Percentiles rank a stretch among this genome's conserved stretches.
phyloP scores from a whole-genome alignment of 306 rosid species.

The Inga oerstediana region DNA sequence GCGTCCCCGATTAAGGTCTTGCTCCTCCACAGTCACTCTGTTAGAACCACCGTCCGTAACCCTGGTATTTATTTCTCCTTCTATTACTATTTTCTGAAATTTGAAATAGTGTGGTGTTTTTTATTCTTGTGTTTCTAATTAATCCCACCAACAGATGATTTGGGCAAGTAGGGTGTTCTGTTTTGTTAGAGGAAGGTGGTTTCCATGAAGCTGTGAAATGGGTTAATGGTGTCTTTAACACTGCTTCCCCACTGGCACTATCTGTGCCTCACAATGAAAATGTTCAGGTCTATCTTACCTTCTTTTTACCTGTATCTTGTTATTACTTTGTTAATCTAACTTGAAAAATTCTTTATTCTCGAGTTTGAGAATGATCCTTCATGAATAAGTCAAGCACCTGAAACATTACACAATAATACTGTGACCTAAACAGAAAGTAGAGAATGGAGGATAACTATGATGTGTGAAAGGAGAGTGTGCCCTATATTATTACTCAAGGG shows the following conservation, averaged over 20 bases:
- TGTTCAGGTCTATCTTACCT: conserved; percentile 45
- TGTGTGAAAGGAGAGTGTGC: not conserved
- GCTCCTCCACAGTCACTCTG: conserved; percentile 64
- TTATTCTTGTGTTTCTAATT: not conserved
- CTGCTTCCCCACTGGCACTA: conserved; percentile 54
- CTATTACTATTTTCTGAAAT: no score
- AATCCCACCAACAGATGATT: conserved; percentile 41
- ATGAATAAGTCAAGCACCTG: no score
- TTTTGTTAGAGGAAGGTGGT: conserved; percentile 62
- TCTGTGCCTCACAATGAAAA: conserved; percentile 57
- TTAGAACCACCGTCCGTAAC: conserved; percentile 68
- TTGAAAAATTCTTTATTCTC: no score
- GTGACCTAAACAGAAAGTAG: not conserved
- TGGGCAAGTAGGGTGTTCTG: conserved; percentile 56
- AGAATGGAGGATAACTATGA: no score
- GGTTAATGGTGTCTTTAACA: conserved; percentile 81
- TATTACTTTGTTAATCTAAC: not conserved
- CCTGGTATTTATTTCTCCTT: conserved; percentile 48
- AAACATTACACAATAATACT: no score
- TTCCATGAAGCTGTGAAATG: conserved; percentile 68
- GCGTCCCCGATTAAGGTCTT: conserved; percentile 65
- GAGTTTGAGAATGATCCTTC: no score
- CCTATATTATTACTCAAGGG: no score
- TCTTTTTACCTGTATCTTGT: not conserved
- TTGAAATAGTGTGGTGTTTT: not conserved